Percentiles rank a stretch among this genome's conserved stretches.
Conservation (phyloP, 148 eudicot species). For the Rhododendron ovatum region DNA sequence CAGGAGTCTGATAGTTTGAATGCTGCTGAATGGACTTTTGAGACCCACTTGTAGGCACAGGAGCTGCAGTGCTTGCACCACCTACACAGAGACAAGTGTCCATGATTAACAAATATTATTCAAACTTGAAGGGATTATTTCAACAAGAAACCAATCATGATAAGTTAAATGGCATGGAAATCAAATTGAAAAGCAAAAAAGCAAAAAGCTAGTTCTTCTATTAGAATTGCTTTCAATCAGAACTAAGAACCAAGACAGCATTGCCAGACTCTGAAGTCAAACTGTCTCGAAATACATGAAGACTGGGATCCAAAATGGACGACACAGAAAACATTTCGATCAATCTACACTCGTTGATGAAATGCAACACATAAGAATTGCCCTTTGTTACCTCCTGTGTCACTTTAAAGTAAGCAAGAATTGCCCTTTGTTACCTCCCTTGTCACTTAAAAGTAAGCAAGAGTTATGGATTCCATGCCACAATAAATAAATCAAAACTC, state of each 20-base stretch:
- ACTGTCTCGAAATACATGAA: neutral
- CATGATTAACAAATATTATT: neutral
- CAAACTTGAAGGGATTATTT: neutral
- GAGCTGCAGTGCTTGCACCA: slow-evolving; percentile 25
- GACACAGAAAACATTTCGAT: neutral
- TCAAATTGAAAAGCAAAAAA: neutral
- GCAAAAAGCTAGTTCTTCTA: neutral
- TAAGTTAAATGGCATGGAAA: neutral
- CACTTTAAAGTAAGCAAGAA: neutral
- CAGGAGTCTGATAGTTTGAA: slow-evolving; percentile 68
- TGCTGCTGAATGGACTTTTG: slow-evolving; percentile 43
- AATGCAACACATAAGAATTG: neutral
- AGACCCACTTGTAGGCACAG: slow-evolving; percentile 24
- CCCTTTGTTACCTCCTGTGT: neutral
- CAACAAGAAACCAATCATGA: neutral
- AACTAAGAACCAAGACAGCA: neutral
- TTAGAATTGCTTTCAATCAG: neutral
- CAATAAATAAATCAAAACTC: neutral
- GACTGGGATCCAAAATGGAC: neutral
- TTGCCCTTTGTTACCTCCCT: neutral
- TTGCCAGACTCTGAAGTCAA: neutral
- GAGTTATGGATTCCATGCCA: neutral
- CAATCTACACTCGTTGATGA: neutral
- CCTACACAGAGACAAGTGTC: slow-evolving; percentile 27
- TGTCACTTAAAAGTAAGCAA: neutral